Conservation (phyloP, 2,329 filamentous ascomycete genomes). For the Teratosphaeria gauchensis region DNA sequence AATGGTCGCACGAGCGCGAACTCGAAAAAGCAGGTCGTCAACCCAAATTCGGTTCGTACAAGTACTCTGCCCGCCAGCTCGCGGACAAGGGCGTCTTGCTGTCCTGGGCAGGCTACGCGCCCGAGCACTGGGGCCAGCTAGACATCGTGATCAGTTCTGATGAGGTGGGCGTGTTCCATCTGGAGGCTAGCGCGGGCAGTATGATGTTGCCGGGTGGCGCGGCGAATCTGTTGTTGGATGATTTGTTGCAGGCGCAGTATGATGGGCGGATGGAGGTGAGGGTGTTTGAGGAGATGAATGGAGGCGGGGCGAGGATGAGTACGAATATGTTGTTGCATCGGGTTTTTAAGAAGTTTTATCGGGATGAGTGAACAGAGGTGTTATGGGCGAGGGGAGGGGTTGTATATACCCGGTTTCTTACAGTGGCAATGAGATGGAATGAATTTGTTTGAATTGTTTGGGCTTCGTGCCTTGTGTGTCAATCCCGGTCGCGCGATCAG, state of each 20-base stretch:
- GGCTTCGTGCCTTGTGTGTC: no score
- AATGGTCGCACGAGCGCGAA: constrained; percentile 97
- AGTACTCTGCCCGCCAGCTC: constrained; percentile 83
- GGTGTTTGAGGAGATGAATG: constrained; percentile 60
- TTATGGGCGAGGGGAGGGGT: no score
- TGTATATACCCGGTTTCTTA: no score
- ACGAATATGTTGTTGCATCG: constrained; percentile 95
- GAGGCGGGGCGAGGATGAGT: constrained; percentile 62
- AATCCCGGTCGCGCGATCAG: no score
- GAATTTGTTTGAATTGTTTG: no score
- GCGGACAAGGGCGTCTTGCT: constrained; percentile 91
- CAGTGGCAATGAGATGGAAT: no score
- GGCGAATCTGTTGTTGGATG: constrained; percentile 80
- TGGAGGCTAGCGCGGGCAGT: constrained; percentile 82
- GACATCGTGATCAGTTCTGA: constrained; percentile 93
- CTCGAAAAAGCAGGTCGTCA: constrained; percentile 84
- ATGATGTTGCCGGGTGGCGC: constrained; percentile 95
- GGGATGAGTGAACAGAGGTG: constrained; percentile 34
- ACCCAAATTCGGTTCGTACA: constrained; percentile 95
- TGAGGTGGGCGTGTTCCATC: constrained; percentile 83
- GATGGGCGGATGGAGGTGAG: constrained; percentile 95
- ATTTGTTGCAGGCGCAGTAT: constrained; percentile 91
- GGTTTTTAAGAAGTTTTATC: constrained; percentile 97
- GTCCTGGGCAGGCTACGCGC: constrained; percentile 73
- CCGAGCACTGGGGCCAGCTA: constrained; percentile 80